These are phyloP conservation scores for Populus hybrid DNA, from an alignment of 441 rosid genomes.

Conservation along the genomic window DNA sequence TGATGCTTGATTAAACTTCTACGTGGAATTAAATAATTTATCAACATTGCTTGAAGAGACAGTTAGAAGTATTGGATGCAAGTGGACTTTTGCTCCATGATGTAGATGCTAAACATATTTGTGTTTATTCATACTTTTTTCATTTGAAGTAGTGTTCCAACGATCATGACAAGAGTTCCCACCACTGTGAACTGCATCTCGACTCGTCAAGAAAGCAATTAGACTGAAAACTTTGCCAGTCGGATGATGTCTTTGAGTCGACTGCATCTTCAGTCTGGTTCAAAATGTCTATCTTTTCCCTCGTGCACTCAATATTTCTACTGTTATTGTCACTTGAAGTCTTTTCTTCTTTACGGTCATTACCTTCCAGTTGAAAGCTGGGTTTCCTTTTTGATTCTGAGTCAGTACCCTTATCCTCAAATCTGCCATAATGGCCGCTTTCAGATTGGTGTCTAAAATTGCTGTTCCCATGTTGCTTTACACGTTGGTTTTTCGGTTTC, in stretches of 20 bases:
- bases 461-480: constrained; percentile 4
- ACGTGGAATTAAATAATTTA: background rate
- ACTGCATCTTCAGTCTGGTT: background rate
- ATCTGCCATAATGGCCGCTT: constrained; percentile 2
- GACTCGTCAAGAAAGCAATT: background rate
- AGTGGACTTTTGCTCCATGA: background rate
- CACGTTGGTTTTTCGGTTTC: constrained; percentile 1
- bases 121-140: background rate
- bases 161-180: constrained; percentile 11
- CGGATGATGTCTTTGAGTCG: background rate
- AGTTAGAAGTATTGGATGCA: background rate
- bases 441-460: background rate
- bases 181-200: constrained; percentile 12
- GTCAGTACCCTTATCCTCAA: background rate
- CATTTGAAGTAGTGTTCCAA: background rate
- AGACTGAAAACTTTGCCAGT: background rate
- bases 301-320: background rate
- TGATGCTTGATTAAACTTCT: background rate
- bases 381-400: constrained; percentile 1
- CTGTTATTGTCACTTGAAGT: constrained; percentile 4
- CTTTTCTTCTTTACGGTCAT: background rate
- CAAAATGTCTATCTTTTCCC: constrained; percentile 4
- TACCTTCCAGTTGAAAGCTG: background rate
- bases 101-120: background rate
- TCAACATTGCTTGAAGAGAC: background rate